phyloP scores from a whole-genome alignment of 192 early-diverging fungal species.

The Backusella tuberculispora region DNA sequence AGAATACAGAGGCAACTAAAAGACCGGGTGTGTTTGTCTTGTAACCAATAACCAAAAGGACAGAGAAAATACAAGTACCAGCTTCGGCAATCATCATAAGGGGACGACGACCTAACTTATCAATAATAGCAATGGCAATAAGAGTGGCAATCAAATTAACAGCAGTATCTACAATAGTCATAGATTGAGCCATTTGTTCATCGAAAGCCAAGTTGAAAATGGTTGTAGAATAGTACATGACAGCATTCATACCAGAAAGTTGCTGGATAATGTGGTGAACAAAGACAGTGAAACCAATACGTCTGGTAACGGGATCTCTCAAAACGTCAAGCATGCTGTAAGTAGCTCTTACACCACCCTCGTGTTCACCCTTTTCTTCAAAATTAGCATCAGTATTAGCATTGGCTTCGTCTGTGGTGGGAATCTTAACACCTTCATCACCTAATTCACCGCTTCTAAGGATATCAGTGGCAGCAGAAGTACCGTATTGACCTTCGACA shows the following conservation, averaged over 20 bases:
- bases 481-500: constrained; percentile 43
- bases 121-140: constrained; percentile 62
- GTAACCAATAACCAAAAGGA: constrained; percentile 66
- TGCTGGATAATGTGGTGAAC: constrained; percentile 78
- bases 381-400: constrained; percentile 14
- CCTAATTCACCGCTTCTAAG: constrained; percentile 20
- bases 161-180: constrained; percentile 61
- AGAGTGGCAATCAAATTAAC: constrained; percentile 67
- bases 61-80: constrained; percentile 66
- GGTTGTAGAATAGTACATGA: constrained; percentile 83
- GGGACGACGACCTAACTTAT: constrained; percentile 67
- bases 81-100: constrained; percentile 64
- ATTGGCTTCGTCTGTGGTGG: neutral
- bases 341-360: constrained; percentile 42
- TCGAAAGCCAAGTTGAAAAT: constrained; percentile 71
- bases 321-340: constrained; percentile 56
- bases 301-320: constrained; percentile 56
- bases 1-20: constrained; percentile 69
- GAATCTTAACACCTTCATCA: constrained; percentile 10
- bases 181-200: constrained; percentile 55
- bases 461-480: constrained; percentile 14
- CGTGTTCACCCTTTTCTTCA: constrained; percentile 17
- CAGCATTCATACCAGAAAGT: constrained; percentile 82
- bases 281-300: constrained; percentile 66
- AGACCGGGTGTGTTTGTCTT: constrained; percentile 54